Evolutionary conservation across 2,329 filamentous ascomycete species (phyloP).

Genomic region (Massarina eburnea): DNA sequence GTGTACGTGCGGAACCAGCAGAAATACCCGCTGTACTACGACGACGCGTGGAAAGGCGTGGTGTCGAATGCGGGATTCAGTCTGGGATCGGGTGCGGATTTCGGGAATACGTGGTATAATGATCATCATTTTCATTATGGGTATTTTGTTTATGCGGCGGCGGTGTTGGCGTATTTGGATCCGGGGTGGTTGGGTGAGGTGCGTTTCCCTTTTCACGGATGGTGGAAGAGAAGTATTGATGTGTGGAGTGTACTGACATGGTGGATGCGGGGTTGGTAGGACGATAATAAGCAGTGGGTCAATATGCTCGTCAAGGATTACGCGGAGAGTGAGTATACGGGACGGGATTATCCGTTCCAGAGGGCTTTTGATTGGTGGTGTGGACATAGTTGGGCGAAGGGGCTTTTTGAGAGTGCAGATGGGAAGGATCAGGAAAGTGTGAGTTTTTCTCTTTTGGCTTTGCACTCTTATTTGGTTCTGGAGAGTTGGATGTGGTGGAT

Average conservation of each 20-base stretch:
- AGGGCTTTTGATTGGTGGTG: slow-evolving; percentile 92
- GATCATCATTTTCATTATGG: slow-evolving; percentile 69
- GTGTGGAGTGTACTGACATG: no score
- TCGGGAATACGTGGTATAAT: slow-evolving; percentile 82
- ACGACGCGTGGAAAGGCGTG: slow-evolving; percentile 72
- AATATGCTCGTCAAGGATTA: slow-evolving; percentile 82
- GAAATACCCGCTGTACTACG: slow-evolving; percentile 57
- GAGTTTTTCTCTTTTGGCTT: background rate
- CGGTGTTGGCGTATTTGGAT: slow-evolving; percentile 79
- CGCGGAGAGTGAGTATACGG: slow-evolving; percentile 75
- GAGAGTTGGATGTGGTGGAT: no score
- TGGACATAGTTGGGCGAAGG: slow-evolving; percentile 91
- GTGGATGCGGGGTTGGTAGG: no score
- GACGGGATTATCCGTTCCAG: slow-evolving; percentile 69
- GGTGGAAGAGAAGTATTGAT: no score
- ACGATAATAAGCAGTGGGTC: slow-evolving; percentile 72
- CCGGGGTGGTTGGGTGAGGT: slow-evolving; percentile 65
- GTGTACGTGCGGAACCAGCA: slow-evolving; percentile 50
- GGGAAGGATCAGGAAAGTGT: slow-evolving; percentile 81
- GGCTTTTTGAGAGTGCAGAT: slow-evolving; percentile 68
- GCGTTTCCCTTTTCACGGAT: no score
- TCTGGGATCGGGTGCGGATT: slow-evolving; percentile 69
- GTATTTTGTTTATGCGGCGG: slow-evolving; percentile 86
- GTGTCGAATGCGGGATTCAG: slow-evolving; percentile 78
- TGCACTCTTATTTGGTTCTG: no score